Conservation (phyloP, 305 asterid species). For the Fraxinus greggii region DNA sequence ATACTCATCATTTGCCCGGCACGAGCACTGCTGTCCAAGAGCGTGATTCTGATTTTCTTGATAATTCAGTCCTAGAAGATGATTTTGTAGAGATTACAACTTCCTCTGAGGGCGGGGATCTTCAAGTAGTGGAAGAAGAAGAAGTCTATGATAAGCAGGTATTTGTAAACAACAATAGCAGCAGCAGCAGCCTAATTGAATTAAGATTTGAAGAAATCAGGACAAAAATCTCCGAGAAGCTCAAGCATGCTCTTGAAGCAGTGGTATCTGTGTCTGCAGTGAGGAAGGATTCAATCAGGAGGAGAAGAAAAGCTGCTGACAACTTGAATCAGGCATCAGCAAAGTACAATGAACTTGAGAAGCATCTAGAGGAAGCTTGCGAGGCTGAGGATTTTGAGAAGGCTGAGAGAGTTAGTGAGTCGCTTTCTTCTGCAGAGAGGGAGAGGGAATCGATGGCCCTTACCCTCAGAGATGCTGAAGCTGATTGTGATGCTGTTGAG, state of each 20-base stretch:
- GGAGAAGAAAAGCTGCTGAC: constrained; percentile 38
- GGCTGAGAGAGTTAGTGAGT: constrained; percentile 43
- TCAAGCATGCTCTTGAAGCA: constrained; percentile 31
- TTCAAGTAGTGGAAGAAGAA: constrained; percentile 1
- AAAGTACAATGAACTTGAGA: constrained; percentile 36
- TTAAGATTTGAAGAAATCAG: constrained; percentile 32
- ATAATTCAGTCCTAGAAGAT: constrained; percentile 6
- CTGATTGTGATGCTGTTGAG: constrained; percentile 35
- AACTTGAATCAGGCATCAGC: constrained; percentile 34
- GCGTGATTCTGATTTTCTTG: constrained; percentile 1
- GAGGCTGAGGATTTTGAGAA: constrained; percentile 52
- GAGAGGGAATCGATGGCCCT: constrained; percentile 29
- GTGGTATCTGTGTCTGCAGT: constrained; percentile 31
- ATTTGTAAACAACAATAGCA: background rate
- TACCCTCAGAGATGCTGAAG: constrained; percentile 38
- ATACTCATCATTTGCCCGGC: background rate
- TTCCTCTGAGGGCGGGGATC: constrained; percentile 6
- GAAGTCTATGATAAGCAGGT: background rate
- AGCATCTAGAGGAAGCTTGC: constrained; percentile 45
- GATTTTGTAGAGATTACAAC: background rate
- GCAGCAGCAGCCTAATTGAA: constrained; percentile 14
- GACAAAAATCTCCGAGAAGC: constrained; percentile 25
- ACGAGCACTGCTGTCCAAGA: constrained; percentile 8
- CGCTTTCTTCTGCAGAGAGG: constrained; percentile 41
- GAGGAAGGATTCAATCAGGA: constrained; percentile 37